phyloP scores from a whole-genome alignment of 2,329 filamentous ascomycete species.

The Colletotrichum tabaci region DNA sequence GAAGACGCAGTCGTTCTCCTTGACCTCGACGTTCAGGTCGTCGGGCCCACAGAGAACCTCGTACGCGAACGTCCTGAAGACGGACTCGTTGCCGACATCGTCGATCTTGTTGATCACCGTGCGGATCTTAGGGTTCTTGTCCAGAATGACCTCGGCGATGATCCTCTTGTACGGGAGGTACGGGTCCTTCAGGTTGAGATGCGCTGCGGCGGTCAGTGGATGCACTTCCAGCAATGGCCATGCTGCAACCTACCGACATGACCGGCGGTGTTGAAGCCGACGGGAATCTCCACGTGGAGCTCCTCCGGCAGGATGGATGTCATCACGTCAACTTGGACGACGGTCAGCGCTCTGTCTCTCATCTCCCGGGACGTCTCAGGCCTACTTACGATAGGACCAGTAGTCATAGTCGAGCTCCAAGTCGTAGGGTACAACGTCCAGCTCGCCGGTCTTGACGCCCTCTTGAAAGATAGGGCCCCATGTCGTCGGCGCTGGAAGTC shows the following conservation, averaged over 20 bases:
- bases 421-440: constrained; percentile 82
- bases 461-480: constrained; percentile 82
- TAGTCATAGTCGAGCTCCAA: constrained; percentile 85
- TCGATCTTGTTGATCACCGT: constrained; percentile 98
- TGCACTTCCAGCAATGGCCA: constrained; percentile 40
- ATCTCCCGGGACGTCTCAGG: no score
- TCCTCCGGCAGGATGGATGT: constrained; percentile 84
- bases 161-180: constrained; percentile 89
- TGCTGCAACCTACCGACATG: constrained; percentile 76
- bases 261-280: constrained; percentile 89
- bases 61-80: constrained; percentile 93
- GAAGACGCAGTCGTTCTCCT: constrained; percentile 89
- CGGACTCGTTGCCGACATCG: constrained; percentile 86
- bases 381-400: constrained; percentile 81
- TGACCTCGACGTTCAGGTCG: constrained; percentile 86
- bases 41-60: constrained; percentile 88
- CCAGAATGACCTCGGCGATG: constrained; percentile 87
- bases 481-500: constrained; percentile 73
- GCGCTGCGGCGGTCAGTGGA: constrained; percentile 66
- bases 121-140: constrained; percentile 86
- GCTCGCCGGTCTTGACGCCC: constrained; percentile 76
- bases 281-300: constrained; percentile 84
- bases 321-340: constrained; percentile 81
- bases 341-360: not conserved
- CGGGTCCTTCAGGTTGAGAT: constrained; percentile 88